Percentiles rank a stretch among this genome's conserved stretches.
phyloP scores from a whole-genome alignment of 306 rosid species.

The Canavalia gladiata region DNA sequence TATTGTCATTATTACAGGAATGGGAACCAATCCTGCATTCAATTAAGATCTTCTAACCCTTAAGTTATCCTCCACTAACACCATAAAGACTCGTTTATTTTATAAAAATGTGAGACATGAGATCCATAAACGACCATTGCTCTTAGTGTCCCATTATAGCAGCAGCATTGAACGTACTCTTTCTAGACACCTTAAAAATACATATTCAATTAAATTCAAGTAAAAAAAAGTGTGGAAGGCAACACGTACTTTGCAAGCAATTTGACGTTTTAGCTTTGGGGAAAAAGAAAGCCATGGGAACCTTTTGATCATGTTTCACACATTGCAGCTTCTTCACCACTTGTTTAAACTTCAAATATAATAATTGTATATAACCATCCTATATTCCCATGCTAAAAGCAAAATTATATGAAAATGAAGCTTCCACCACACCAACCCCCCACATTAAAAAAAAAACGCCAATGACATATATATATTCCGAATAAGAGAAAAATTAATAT shows the following conservation, averaged over 20 bases:
- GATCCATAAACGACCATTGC: slow-evolving; percentile 33
- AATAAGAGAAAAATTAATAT: not conserved
- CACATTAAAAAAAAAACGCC: not conserved
- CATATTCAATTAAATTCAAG: not conserved
- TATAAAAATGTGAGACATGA: slow-evolving; percentile 25
- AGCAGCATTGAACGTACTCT: not conserved
- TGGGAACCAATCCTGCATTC: slow-evolving; percentile 21
- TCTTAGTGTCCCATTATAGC: slow-evolving; percentile 11
- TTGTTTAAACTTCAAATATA: not conserved
- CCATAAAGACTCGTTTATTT: slow-evolving; percentile 18
- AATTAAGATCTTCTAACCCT: slow-evolving; percentile 13
- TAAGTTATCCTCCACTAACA: slow-evolving; percentile 34
- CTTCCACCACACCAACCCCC: slow-evolving; percentile 8
- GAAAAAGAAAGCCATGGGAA: slow-evolving; percentile 21
- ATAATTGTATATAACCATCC: not conserved
- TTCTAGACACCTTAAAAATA: slow-evolving; percentile 28
- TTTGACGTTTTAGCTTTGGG: slow-evolving; percentile 26
- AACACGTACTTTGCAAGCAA: slow-evolving; percentile 47
- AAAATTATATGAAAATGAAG: slow-evolving; percentile 31
- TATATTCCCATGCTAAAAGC: slow-evolving; percentile 3
- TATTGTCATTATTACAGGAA: slow-evolving; percentile 16
- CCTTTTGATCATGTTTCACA: slow-evolving; percentile 45
- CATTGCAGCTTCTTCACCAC: slow-evolving; percentile 17
- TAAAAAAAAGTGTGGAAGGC: not conserved
- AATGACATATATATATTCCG: not conserved